Evolutionary conservation across 2,329 filamentous ascomycete species (phyloP), one percentile per base, ranked within the genome.

Genomic region (Apiospora koreana): DNA sequence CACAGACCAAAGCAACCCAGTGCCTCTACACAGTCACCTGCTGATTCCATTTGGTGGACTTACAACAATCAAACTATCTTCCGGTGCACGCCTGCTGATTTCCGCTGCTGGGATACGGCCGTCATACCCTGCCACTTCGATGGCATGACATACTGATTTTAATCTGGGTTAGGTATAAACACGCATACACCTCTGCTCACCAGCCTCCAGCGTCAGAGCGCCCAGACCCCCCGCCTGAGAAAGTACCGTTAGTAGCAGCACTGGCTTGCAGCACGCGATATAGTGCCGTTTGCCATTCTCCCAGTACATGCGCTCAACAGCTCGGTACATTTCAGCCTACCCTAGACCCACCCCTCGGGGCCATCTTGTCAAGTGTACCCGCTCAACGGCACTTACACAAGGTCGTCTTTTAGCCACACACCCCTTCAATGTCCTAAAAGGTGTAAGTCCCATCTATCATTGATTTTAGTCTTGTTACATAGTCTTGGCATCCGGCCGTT

Each of bases 201-300:
- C 54, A 62, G 31, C 54, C 28, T 38, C 31, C 54, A 38, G 18
- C 64, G 25, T 42, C n/a, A 28, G 38, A 28, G 18, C 41, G 64
- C 64, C 38, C 38, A 66, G 64, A 45, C 64, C 64, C 25, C 54
- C 31, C 9, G 54, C 54, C 31, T 10, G 43, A 18, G 9, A 7
- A 62, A 66, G 64, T 66, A 66, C 64, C 64, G 64, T n/a, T 66
- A 18, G 16, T 66, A 25, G 41, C 41, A 41, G 64, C 64, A 66
- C 64, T 45, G 38, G 41, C 25, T 28, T 66, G 64, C 64, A 45
- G 64, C 54, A 62, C 21, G 54, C 54, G 54, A 62, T 62, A 38
- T 62, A 62, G 54, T 23, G 31, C 31, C 54, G 54, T 62, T 35
- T 62, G 31, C 31, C 54, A 18, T 14, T 35, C 18, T 35, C 28